Evolutionary conservation across 805 yeast genomes (phyloP).

Genomic region (Yarrowia sp.): DNA sequence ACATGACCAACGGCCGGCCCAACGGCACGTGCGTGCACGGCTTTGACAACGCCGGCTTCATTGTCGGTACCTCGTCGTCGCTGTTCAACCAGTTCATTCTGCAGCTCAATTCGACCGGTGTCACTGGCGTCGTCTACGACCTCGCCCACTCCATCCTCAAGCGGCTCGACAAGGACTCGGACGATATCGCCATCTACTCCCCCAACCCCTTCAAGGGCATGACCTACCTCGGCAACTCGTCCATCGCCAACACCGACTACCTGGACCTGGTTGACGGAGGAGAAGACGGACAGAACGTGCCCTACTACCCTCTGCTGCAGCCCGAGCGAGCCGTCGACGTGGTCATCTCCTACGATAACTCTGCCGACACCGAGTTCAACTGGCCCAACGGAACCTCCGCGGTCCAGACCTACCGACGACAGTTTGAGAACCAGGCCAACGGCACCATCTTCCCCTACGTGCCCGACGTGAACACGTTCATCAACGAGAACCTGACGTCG

Average conservation of each 20-base stretch:
- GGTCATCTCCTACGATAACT: conserved; percentile 59
- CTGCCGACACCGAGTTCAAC: conserved; percentile 49
- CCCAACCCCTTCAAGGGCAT: conserved; percentile 74
- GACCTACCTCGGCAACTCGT: conserved; percentile 50
- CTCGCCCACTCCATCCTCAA: conserved; percentile 57
- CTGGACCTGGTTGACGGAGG: conserved; percentile 75
- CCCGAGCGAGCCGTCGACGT: conserved; percentile 67
- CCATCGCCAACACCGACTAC: conserved; percentile 53
- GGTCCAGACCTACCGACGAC: conserved; percentile 64
- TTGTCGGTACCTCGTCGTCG: conserved; percentile 83
- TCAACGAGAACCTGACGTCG: conserved; percentile 65
- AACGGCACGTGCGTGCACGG: conserved; percentile 64
- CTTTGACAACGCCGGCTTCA: conserved; percentile 80
- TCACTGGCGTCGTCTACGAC: conserved; percentile 57
- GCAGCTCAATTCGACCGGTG: conserved; percentile 61
- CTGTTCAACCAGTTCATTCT: conserved; percentile 73
- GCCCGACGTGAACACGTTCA: conserved; percentile 70
- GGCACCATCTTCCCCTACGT: conserved; percentile 79
- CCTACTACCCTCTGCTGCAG: conserved; percentile 68
- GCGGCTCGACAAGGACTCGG: conserved; percentile 56
- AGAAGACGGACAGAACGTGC: conserved; percentile 70
- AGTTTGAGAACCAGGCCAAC: conserved; percentile 60
- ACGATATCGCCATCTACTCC: conserved; percentile 70
- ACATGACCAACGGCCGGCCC: conserved; percentile 66
- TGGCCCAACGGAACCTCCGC: conserved; percentile 59